Conservation (phyloP, 768 basidiomycete genomes). For the Boletellus emodensis region DNA sequence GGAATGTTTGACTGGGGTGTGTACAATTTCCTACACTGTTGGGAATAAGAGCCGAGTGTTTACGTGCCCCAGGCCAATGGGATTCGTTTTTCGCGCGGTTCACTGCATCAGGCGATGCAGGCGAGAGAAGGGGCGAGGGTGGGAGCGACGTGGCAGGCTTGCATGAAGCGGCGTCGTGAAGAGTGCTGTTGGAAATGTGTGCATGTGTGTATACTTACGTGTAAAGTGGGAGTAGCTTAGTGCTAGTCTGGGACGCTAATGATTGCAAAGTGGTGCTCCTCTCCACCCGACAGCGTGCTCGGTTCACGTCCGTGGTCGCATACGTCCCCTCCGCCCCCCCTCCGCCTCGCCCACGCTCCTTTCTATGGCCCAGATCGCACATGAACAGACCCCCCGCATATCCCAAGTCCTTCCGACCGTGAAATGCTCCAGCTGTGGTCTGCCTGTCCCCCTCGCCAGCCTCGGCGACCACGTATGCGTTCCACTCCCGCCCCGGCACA, state of each 20-base stretch:
- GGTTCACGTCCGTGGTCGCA: too few species aligned
- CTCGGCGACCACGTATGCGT: conserved; percentile 79
- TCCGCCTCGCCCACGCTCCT: conserved; percentile 5
- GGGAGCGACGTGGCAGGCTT: not conserved
- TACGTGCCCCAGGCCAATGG: conserved; percentile 60
- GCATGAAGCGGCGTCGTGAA: not conserved
- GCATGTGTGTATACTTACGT: conserved; percentile 12
- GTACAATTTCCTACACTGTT: conserved; percentile 28
- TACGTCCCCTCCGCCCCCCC: too few species aligned
- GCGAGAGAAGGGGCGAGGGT: not conserved
- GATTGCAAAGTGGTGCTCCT: not conserved
- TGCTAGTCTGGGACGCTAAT: conserved; percentile 8
- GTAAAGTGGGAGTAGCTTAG: not conserved
- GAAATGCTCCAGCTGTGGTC: conserved; percentile 77
- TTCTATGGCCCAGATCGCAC: conserved; percentile 25
- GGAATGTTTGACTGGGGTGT: conserved; percentile 87
- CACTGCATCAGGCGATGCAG: conserved; percentile 13
- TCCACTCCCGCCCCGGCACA: conserved; percentile 43
- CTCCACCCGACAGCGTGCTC: too few species aligned
- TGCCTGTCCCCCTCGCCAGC: conserved; percentile 64
- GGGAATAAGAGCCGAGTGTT: not conserved
- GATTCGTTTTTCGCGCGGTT: conserved; percentile 76
- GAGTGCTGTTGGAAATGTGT: conserved; percentile 7
- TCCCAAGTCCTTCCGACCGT: conserved; percentile 78
- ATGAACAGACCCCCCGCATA: conserved; percentile 20